Conservation (phyloP, 2,329 filamentous ascomycete genomes). For the Bipolaris oryzae region DNA sequence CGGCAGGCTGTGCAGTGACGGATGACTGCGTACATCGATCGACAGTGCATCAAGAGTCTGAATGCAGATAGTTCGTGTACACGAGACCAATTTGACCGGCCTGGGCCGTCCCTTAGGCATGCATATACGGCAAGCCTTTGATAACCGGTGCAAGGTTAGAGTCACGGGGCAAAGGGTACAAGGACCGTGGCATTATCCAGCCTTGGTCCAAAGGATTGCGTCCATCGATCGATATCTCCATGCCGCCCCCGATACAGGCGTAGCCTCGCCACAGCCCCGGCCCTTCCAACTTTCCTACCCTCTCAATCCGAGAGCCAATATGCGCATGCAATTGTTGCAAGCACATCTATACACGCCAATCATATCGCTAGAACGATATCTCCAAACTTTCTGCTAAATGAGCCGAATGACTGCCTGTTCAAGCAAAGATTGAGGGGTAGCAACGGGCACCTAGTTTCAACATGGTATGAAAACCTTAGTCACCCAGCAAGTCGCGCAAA, state of each 20-base stretch:
- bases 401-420: conserved; percentile 7
- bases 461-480: conserved; percentile 19
- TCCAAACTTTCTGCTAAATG: conserved; percentile 4
- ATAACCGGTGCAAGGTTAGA: not conserved
- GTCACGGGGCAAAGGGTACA: conserved; percentile 9
- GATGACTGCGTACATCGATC: not conserved
- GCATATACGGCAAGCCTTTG: conserved; percentile 4
- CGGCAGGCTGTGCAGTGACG: not conserved
- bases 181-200: conserved; percentile 6
- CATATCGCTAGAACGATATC: conserved; percentile 5
- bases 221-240: conserved; percentile 9
- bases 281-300: not conserved
- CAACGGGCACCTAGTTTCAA: conserved; percentile 5
- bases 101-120: conserved; percentile 3
- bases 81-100: conserved; percentile 2
- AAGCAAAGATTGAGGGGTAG: conserved; percentile 15
- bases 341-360: not conserved
- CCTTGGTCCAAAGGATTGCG: not conserved
- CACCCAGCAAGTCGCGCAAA: not conserved
- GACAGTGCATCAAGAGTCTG: not conserved
- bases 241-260: not conserved
- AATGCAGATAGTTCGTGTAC: not conserved
- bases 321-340: conserved; percentile 12
- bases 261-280: conserved; percentile 2
- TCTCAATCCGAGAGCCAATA: conserved; percentile 4